Conservation (phyloP, 257 asterid species). For the Nicotiana benthamiana region DNA sequence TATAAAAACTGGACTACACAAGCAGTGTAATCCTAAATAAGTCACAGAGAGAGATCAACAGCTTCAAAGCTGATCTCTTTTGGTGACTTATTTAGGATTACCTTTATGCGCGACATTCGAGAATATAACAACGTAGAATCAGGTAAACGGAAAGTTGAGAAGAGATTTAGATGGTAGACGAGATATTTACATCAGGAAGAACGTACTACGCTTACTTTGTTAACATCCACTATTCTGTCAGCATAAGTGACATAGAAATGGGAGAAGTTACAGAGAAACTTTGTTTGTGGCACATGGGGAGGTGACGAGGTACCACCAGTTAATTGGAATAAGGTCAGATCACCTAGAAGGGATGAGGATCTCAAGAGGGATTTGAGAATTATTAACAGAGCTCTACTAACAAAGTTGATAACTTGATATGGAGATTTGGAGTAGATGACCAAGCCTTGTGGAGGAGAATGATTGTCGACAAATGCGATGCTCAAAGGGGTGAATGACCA, state of each 20-base stretch:
- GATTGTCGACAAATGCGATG: background rate
- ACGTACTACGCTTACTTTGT: background rate
- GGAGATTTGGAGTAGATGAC: background rate
- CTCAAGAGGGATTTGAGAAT: background rate
- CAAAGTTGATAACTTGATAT: background rate
- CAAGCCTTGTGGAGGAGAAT: background rate
- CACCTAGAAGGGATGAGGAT: background rate
- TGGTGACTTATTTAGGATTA: background rate
- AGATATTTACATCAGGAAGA: background rate
- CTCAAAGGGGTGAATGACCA: background rate
- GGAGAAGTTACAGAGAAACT: background rate
- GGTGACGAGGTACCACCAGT: background rate
- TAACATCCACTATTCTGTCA: background rate
- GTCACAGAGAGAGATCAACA: too few relatives aligned
- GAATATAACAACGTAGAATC: background rate
- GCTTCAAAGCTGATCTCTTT: background rate
- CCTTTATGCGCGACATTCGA: background rate
- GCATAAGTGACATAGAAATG: background rate
- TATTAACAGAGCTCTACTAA: background rate
- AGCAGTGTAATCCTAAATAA: too few relatives aligned
- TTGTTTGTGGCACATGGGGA: background rate
- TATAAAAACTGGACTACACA: too few relatives aligned
- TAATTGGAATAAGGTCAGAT: background rate
- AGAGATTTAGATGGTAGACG: background rate
- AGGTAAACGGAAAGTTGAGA: background rate